A percentile compares a stretch with the other conserved stretches of the same genome.
These are phyloP conservation scores for Hypoxylon rickii DNA, from an alignment of 495 filamentous ascomycete species.

Conservation along the genomic window DNA sequence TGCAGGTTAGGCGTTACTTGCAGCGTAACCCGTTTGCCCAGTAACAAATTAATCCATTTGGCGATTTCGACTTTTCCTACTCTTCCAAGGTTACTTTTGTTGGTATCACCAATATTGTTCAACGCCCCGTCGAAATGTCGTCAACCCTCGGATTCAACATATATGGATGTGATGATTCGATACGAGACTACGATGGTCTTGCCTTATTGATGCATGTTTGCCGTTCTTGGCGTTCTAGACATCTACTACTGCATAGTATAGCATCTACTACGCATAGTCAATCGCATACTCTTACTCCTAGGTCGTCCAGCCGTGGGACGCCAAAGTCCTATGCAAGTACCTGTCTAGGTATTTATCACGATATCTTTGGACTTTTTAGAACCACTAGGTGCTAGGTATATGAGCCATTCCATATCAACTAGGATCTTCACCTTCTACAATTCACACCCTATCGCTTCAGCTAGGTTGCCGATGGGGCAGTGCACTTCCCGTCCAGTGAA, in stretches of 20 bases:
- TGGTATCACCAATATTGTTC: background rate
- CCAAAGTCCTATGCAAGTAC: slow-evolving; percentile 30
- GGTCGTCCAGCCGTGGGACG: slow-evolving; percentile 19
- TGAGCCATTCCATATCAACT: background rate
- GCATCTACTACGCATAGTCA: no score
- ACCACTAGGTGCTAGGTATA: no score
- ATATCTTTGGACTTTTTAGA: background rate
- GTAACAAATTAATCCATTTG: background rate
- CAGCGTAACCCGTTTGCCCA: no score
- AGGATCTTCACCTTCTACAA: background rate
- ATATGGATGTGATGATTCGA: slow-evolving; percentile 4
- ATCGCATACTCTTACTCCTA: no score
- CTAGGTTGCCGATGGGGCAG: slow-evolving; percentile 14
- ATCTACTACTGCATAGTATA: no score
- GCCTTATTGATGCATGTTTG: slow-evolving; percentile 17
- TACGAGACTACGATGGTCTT: slow-evolving; percentile 12
- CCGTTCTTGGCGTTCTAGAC: slow-evolving; percentile 21
- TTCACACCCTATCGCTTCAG: slow-evolving; percentile 1
- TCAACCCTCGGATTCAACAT: slow-evolving; percentile 2
- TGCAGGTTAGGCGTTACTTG: no score
- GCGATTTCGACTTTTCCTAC: background rate
- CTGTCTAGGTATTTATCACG: slow-evolving; percentile 1
- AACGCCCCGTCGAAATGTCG: slow-evolving; percentile 4
- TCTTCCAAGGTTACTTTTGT: background rate
- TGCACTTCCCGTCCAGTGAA: slow-evolving; percentile 22